Evolutionary conservation across 768 basidiomycete species (phyloP).

Genomic region (Tricholoma flavovirens): DNA sequence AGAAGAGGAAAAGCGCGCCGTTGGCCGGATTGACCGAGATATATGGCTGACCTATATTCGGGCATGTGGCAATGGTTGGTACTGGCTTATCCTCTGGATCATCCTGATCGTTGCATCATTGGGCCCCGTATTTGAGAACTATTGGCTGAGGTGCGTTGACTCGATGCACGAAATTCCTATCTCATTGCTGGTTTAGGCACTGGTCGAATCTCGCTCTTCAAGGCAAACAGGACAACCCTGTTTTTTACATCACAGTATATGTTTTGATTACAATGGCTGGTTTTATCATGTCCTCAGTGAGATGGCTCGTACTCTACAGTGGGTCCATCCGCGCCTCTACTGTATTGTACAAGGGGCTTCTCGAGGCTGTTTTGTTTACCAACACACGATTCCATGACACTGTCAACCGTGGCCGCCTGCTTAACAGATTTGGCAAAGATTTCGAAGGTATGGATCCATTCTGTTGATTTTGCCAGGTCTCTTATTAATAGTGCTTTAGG

Average conservation of each 20-base stretch:
- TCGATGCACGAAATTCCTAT: no score
- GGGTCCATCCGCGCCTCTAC: slow-evolving; percentile 82
- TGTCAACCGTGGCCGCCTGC: slow-evolving; percentile 72
- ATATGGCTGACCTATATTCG: slow-evolving; percentile 60
- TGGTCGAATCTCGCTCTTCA: slow-evolving; percentile 52
- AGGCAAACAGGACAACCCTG: slow-evolving; percentile 38
- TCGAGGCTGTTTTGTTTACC: slow-evolving; percentile 81
- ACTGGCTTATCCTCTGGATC: slow-evolving; percentile 53
- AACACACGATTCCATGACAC: slow-evolving; percentile 93
- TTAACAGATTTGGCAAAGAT: slow-evolving; percentile 88
- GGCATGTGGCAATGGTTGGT: slow-evolving; percentile 44
- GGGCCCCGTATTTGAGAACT: slow-evolving; percentile 66
- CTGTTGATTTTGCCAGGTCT: background rate
- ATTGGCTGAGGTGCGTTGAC: slow-evolving; percentile 51
- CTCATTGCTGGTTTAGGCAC: slow-evolving; percentile 21
- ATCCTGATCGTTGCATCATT: slow-evolving; percentile 52
- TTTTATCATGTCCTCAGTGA: slow-evolving; percentile 46
- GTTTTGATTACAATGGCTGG: slow-evolving; percentile 43
- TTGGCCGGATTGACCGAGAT: slow-evolving; percentile 59
- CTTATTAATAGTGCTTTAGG: slow-evolving; percentile 32
- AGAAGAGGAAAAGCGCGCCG: slow-evolving; percentile 78
- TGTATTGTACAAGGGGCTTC: slow-evolving; percentile 66
- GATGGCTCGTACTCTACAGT: slow-evolving; percentile 70
- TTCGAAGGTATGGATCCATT: slow-evolving; percentile 53
- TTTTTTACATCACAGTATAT: slow-evolving; percentile 69